Percentiles rank a stretch among this genome's conserved stretches.
These are phyloP conservation scores for Dendrobium catenatum DNA, from an alignment of 106 monocot genomes.

Conservation along the genomic window DNA sequence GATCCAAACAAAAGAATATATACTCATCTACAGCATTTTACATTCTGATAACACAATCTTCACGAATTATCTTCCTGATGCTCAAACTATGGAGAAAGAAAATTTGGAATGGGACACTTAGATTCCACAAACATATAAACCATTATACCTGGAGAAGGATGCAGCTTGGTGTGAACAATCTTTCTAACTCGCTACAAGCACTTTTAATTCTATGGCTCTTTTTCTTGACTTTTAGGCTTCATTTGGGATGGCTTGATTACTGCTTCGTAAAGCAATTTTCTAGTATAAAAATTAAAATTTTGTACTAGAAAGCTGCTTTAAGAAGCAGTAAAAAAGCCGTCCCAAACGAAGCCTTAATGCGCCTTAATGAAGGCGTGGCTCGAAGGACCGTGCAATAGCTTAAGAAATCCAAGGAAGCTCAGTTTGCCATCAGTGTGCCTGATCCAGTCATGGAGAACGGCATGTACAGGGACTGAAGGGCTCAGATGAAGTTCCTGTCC, in stretches of 20 bases:
- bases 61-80: neutral
- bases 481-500: slow-evolving; percentile 49
- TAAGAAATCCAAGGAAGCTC: slow-evolving; percentile 59
- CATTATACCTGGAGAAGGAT: neutral
- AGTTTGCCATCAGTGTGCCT: slow-evolving; percentile 68
- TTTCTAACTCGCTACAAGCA: no score
- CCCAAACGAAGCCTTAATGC: neutral
- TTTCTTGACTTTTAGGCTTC: neutral
- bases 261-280: no score
- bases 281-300: no score
- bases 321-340: no score
- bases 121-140: neutral
- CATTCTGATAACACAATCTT: no score
- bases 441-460: slow-evolving; percentile 63
- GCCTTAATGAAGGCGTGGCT: neutral
- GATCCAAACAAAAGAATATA: no score
- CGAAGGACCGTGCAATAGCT: slow-evolving; percentile 39
- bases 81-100: neutral
- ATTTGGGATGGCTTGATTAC: no score
- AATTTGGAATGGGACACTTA: neutral
- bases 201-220: no score
- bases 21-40: no score
- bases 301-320: no score
- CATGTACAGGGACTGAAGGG: slow-evolving; percentile 49
- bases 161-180: neutral